phyloP scores from a whole-genome alignment of 176 grass and related monocot species.

The Rhynchospora pubera region DNA sequence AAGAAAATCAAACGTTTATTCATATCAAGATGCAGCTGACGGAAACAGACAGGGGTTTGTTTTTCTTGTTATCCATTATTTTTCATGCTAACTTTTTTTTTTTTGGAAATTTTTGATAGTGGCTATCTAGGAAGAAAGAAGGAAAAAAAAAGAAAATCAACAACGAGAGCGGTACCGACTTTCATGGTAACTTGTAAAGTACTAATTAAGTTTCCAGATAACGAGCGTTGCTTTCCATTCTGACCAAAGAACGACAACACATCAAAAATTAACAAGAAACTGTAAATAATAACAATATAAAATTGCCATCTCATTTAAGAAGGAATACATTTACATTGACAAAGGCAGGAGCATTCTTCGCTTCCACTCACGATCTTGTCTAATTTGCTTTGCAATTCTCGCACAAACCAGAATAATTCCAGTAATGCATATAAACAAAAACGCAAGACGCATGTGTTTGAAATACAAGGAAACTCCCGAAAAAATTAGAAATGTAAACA shows the following conservation, averaged over 20 bases:
- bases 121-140: too few relatives aligned
- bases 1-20: too few relatives aligned
- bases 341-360: constrained; percentile 45
- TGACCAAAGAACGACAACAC: neutral
- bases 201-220: too few relatives aligned
- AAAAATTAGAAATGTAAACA: constrained; percentile 40
- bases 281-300: neutral
- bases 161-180: too few relatives aligned
- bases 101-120: too few relatives aligned
- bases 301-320: neutral
- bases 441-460: constrained; percentile 31
- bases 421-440: constrained; percentile 30
- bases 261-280: neutral
- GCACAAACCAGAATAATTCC: constrained; percentile 31
- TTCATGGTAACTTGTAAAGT: too few relatives aligned
- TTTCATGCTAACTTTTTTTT: too few relatives aligned
- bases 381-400: constrained; percentile 37
- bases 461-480: constrained; percentile 46
- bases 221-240: too few relatives aligned
- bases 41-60: too few relatives aligned
- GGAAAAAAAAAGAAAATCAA: too few relatives aligned
- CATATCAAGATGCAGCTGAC: too few relatives aligned
- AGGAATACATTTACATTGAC: constrained; percentile 29
- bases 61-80: too few relatives aligned
- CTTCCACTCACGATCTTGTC: constrained; percentile 32